Evolutionary conservation across 192 early-diverging fungal species (phyloP).

Genomic region (Backusella parvicylindrica): DNA sequence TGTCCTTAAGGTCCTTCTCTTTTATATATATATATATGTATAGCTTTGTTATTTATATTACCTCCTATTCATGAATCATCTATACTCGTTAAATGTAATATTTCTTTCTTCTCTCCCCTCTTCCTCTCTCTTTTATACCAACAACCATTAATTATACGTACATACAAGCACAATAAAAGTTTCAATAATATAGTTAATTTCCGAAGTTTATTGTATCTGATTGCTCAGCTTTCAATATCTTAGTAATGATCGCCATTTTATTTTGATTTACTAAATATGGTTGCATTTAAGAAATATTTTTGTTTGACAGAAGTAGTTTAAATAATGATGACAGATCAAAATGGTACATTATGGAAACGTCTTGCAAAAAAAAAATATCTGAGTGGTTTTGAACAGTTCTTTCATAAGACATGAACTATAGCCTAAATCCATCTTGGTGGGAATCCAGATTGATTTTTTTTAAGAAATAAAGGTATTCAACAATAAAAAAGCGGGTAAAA

Average conservation of each 20-base stretch:
- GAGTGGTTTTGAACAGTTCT: background rate
- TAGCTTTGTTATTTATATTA: background rate
- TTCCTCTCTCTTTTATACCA: background rate
- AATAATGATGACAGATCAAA: background rate
- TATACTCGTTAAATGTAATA: background rate
- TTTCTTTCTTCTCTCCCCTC: background rate
- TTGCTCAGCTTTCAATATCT: background rate
- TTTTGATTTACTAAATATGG: background rate
- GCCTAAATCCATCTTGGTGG: too few species aligned
- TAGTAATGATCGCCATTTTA: background rate
- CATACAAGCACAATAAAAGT: background rate
- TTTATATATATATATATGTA: background rate
- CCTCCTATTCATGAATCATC: background rate
- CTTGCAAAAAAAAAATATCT: background rate
- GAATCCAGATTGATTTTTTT: too few species aligned
- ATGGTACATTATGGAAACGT: background rate
- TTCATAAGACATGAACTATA: background rate
- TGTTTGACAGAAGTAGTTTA: background rate
- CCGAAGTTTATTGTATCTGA: background rate
- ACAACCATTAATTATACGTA: background rate
- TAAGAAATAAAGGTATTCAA: too few species aligned
- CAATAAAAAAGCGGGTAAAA: background rate
- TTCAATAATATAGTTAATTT: background rate
- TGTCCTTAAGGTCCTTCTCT: background rate
- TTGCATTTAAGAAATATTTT: background rate